Evolutionary conservation across 768 basidiomycete species (phyloP).

Genomic region (Psilocybe subaeruginosa): DNA sequence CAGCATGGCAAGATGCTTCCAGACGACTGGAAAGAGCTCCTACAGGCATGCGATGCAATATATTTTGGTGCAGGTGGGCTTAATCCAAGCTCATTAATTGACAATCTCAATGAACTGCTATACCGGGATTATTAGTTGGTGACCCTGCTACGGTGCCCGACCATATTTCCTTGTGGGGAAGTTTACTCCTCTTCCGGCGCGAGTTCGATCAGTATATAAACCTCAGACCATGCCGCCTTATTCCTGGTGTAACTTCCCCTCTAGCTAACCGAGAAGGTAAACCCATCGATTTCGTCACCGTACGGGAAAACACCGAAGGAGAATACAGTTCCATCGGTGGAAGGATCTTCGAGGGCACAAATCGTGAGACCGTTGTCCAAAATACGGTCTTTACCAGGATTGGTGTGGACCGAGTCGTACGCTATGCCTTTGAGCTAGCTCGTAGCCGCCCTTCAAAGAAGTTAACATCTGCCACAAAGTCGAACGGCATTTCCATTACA

Average conservation of each 20-base stretch:
- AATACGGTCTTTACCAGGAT: constrained; percentile 52
- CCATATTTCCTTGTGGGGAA: constrained; percentile 60
- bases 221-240: constrained; percentile 49
- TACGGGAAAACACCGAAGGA: constrained; percentile 61
- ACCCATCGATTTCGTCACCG: constrained; percentile 54
- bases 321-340: constrained; percentile 56
- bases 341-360: constrained; percentile 42
- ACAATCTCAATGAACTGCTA: neutral
- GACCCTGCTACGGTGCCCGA: constrained; percentile 54
- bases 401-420: constrained; percentile 51
- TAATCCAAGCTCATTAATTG: neutral
- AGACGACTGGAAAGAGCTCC: constrained; percentile 38
- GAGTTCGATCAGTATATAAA: constrained; percentile 56
- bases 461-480: constrained; percentile 57
- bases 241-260: constrained; percentile 49
- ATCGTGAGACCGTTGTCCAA: constrained; percentile 43
- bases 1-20: constrained; percentile 52
- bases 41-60: constrained; percentile 46
- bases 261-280: constrained; percentile 43
- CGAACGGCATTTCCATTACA: constrained; percentile 49
- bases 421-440: constrained; percentile 57
- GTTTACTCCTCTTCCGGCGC: constrained; percentile 52
- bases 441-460: constrained; percentile 49
- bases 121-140: constrained; percentile 34
- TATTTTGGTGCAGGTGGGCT: constrained; percentile 48